phyloP scores from a whole-genome alignment of 169 alveolate genomes.

The Babesia microti region DNA sequence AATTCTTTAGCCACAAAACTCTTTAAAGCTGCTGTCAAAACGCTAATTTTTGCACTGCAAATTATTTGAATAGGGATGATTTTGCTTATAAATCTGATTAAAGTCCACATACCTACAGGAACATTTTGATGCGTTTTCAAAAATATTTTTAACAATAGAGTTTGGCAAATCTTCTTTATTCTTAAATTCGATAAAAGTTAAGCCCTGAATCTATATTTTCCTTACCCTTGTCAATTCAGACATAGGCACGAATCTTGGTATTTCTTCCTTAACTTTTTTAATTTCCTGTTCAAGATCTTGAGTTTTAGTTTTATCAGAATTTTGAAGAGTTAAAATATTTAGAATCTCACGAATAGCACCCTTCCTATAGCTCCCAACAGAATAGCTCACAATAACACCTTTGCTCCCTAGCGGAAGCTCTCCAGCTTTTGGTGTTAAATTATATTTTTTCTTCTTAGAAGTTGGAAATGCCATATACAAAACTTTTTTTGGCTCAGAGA shows the following conservation, averaged over 20 bases:
- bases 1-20: constrained; percentile 22
- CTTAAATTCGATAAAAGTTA: constrained; percentile 46
- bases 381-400: constrained; percentile 26
- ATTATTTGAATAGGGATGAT: constrained; percentile 52
- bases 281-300: constrained; percentile 32
- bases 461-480: too few species aligned
- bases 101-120: constrained; percentile 10
- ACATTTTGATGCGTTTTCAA: constrained; percentile 5
- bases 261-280: constrained; percentile 21
- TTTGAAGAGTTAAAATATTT: constrained; percentile 21
- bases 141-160: constrained; percentile 44
- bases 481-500: too few species aligned
- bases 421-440: constrained; percentile 29
- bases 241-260: constrained; percentile 53
- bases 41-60: constrained; percentile 49
- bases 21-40: constrained; percentile 14
- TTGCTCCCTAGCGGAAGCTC: constrained; percentile 22
- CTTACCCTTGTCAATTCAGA: constrained; percentile 45
- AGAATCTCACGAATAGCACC: constrained; percentile 47
- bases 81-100: constrained; percentile 44
- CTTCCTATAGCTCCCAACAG: constrained; percentile 21
- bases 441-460: too few species aligned
- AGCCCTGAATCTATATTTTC: too few species aligned
- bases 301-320: background rate
- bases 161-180: constrained; percentile 45